Evolutionary conservation across 2,329 filamentous ascomycete genomes (phyloP).

Genomic region (Tolypocladium tropicale): DNA sequence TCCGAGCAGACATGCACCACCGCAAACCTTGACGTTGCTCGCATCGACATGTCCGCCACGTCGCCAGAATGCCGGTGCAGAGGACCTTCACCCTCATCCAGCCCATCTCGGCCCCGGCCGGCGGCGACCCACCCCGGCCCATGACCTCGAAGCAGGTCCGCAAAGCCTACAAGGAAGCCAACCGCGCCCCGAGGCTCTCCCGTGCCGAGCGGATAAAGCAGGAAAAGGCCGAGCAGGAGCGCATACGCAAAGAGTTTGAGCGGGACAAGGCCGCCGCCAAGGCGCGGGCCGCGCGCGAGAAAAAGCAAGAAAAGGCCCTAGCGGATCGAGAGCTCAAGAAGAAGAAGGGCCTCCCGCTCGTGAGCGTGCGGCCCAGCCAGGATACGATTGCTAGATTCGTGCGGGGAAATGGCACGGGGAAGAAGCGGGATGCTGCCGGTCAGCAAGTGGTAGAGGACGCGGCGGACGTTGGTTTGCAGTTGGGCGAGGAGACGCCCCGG

Average conservation of each 20-base stretch:
- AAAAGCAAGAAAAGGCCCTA: conserved; percentile 43
- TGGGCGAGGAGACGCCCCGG: background rate
- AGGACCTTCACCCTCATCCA: conserved; percentile 36
- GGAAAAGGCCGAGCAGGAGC: conserved; percentile 40
- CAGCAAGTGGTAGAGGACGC: background rate
- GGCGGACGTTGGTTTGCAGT: background rate
- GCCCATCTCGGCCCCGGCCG: conserved; percentile 8
- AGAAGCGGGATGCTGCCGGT: conserved; percentile 16
- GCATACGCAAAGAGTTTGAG: conserved; percentile 41
- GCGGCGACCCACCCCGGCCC: conserved; percentile 5
- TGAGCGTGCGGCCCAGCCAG: conserved; percentile 46
- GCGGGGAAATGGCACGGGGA: conserved; percentile 20
- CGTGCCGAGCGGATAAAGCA: conserved; percentile 26
- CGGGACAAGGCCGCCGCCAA: conserved; percentile 36
- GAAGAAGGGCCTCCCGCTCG: conserved; percentile 40
- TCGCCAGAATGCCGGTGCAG: conserved; percentile 23
- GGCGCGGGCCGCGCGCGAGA: conserved; percentile 40
- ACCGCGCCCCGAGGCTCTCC: conserved; percentile 24
- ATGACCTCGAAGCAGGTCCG: conserved; percentile 33
- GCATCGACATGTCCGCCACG: conserved; percentile 2
- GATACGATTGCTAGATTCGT: conserved; percentile 46
- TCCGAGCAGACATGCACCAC: background rate
- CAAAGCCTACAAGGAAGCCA: conserved; percentile 26
- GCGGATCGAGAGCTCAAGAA: conserved; percentile 38
- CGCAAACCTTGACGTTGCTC: background rate